Evolutionary conservation across 306 rosid genomes (phyloP).

Genomic region (Neltuma alba): DNA sequence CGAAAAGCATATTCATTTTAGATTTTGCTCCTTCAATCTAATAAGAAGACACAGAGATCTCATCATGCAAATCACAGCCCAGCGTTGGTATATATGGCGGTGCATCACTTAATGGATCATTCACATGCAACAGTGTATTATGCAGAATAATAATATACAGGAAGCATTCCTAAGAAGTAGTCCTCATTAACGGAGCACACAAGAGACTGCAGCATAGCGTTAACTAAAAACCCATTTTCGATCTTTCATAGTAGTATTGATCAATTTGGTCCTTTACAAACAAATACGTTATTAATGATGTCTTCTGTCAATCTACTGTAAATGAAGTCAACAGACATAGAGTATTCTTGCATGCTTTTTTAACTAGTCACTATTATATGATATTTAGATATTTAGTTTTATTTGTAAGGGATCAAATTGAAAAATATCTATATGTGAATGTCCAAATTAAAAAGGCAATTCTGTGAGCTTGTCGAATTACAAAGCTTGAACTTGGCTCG

Average conservation of each 20-base stretch:
- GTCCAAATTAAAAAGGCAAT: not conserved
- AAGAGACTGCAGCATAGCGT: not conserved
- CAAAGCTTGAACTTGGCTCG: not conserved
- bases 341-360: not conserved
- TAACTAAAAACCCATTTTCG: not conserved
- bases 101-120: not conserved
- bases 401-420: not conserved
- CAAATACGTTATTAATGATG: not conserved
- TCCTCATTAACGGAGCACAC: not conserved
- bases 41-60: not conserved
- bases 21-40: constrained; percentile 3
- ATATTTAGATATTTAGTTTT: not conserved
- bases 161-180: not conserved
- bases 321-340: not conserved
- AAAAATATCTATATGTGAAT: not conserved
- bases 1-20: constrained; percentile 27
- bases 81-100: not conserved
- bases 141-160: constrained; percentile 11
- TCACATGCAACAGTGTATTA: not conserved
- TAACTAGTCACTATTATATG: not conserved
- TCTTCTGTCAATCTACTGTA: not conserved
- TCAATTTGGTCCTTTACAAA: not conserved
- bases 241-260: not conserved
- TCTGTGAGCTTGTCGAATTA: not conserved
- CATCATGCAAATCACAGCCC: not conserved